A percentile compares a stretch with the other conserved stretches of the same genome.
Evolutionary conservation across 768 basidiomycete species (phyloP).

Genomic region (Termitomyces sp.): DNA sequence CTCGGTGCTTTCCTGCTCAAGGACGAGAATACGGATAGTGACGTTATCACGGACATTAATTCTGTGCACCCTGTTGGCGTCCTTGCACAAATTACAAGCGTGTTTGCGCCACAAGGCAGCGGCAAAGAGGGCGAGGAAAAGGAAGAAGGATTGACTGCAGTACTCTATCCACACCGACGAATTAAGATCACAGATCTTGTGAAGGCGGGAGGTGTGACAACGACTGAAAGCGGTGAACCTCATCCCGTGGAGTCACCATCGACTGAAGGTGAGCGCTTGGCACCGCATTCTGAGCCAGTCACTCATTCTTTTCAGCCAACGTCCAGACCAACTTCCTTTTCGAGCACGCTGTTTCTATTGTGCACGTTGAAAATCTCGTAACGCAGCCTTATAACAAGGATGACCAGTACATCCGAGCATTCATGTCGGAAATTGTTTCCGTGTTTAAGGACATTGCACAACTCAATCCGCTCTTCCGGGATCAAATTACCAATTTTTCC

Average conservation of each 20-base stretch:
- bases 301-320: constrained; percentile 36
- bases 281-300: not conserved
- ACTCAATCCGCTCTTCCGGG: constrained; percentile 95
- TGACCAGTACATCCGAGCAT: constrained; percentile 92
- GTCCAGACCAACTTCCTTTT: constrained; percentile 85
- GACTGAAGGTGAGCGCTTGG: constrained; percentile 14
- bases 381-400: constrained; percentile 87
- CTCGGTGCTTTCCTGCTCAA: constrained; percentile 95
- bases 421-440: constrained; percentile 94
- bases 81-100: constrained; percentile 94
- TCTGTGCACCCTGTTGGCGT: constrained; percentile 92
- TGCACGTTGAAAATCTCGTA: constrained; percentile 78
- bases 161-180: constrained; percentile 89
- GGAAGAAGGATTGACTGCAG: constrained; percentile 91
- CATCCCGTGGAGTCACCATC: constrained; percentile 49
- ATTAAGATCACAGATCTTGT: constrained; percentile 87
- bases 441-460: constrained; percentile 99
- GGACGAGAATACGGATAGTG: constrained; percentile 89
- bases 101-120: constrained; percentile 59
- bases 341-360: constrained; percentile 80
- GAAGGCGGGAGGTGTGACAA: constrained; percentile 50
- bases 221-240: constrained; percentile 39
- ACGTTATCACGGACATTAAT: constrained; percentile 85
- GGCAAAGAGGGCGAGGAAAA: constrained; percentile 55
- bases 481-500: constrained; percentile 95